phyloP scores from a whole-genome alignment of 2,329 filamentous ascomycete species.

The Fusarium xyrophilum region DNA sequence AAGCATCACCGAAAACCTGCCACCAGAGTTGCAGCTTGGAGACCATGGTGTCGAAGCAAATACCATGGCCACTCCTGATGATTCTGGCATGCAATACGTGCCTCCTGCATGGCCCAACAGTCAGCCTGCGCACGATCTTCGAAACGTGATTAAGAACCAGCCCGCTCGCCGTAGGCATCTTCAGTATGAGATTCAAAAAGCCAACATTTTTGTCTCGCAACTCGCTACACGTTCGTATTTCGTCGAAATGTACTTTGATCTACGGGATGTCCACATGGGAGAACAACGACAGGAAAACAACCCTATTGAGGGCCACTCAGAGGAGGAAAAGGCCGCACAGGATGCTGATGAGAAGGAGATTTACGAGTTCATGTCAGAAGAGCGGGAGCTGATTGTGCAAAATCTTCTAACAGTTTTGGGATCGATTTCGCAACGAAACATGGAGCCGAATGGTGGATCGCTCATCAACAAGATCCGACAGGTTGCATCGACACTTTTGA shows the following conservation, averaged over 20 bases:
- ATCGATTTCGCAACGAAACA: constrained; percentile 82
- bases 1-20: constrained; percentile 69
- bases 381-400: constrained; percentile 82
- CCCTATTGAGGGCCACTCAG: constrained; percentile 47
- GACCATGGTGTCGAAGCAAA: constrained; percentile 47
- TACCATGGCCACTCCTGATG: constrained; percentile 51
- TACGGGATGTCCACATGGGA: constrained; percentile 70
- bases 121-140: constrained; percentile 58
- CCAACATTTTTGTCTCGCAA: constrained; percentile 85
- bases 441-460: constrained; percentile 73
- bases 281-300: constrained; percentile 51
- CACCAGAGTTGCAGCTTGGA: constrained; percentile 70
- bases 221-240: constrained; percentile 83
- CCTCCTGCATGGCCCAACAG: constrained; percentile 57
- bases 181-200: constrained; percentile 90
- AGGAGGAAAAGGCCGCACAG: constrained; percentile 49
- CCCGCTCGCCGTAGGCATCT: constrained; percentile 62
- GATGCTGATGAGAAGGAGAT: constrained; percentile 56
- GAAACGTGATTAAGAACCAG: constrained; percentile 57
- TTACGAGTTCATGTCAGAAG: constrained; percentile 71
- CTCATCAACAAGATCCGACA: constrained; percentile 85
- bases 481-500: constrained; percentile 80
- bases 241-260: constrained; percentile 83
- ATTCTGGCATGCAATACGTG: constrained; percentile 59
- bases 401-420: constrained; percentile 77